These are phyloP conservation scores for Yamadazyma jaroonii DNA, from an alignment of 1,139 yeast genomes.

Conservation along the genomic window DNA sequence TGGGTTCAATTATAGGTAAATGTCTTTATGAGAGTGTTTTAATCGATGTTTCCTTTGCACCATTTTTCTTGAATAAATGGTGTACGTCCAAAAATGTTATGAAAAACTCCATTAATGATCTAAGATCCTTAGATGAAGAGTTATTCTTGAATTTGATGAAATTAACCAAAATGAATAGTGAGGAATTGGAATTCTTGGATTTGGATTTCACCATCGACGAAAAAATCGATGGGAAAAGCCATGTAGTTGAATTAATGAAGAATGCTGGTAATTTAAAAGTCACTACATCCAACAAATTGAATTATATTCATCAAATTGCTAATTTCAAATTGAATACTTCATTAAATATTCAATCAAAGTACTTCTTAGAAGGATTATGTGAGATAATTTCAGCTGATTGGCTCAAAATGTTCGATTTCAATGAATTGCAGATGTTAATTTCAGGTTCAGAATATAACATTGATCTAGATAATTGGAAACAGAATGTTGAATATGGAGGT, in stretches of 20 bases:
- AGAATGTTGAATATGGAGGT: constrained; percentile 67
- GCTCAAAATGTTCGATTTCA: constrained; percentile 81
- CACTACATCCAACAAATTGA: constrained; percentile 57
- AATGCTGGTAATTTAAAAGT: constrained; percentile 46
- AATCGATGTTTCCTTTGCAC: constrained; percentile 82
- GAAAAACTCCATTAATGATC: constrained; percentile 73
- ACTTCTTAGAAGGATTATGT: constrained; percentile 70
- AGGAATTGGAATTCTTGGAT: constrained; percentile 58
- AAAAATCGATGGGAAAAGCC: constrained; percentile 31
- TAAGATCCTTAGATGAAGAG: constrained; percentile 66
- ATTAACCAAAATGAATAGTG: constrained; percentile 52
- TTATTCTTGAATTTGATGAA: constrained; percentile 66
- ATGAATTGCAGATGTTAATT: constrained; percentile 78
- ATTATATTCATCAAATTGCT: constrained; percentile 76
- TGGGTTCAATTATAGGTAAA: constrained; percentile 85
- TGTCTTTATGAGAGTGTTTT: constrained; percentile 84
- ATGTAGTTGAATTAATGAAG: constrained; percentile 57
- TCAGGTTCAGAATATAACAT: constrained; percentile 77
- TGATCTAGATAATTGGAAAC: constrained; percentile 64
- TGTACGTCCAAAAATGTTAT: constrained; percentile 28
- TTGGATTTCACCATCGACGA: constrained; percentile 65
- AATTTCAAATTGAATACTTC: constrained; percentile 73
- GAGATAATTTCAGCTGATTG: constrained; percentile 68
- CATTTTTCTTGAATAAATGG: constrained; percentile 82
- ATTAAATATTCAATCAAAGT: constrained; percentile 54